Evolutionary conservation across 2,329 filamentous ascomycete species (phyloP).

Genomic region (Colletotrichum chlorophyti): DNA sequence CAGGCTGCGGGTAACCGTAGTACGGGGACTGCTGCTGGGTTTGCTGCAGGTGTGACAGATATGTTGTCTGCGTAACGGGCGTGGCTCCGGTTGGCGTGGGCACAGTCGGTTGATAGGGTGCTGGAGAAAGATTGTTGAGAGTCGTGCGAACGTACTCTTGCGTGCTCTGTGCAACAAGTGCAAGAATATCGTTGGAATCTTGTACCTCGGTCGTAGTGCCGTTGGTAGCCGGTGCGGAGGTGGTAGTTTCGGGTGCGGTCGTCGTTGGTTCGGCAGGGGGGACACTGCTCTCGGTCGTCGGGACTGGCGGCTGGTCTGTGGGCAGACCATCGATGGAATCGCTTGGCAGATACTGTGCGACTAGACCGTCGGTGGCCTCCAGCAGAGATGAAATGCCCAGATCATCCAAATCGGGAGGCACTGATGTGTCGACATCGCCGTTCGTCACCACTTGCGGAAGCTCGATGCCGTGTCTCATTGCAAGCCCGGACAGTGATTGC

Average conservation of each 20-base stretch:
- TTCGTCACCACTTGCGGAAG: slow-evolving; percentile 39
- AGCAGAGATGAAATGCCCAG: slow-evolving; percentile 46
- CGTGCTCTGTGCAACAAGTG: slow-evolving; percentile 51
- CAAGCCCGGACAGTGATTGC: slow-evolving; percentile 41
- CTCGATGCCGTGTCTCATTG: slow-evolving; percentile 42
- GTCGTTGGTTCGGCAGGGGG: slow-evolving; percentile 15
- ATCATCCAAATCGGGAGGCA: slow-evolving; percentile 44
- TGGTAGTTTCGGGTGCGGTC: slow-evolving; percentile 9
- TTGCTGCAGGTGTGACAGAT: slow-evolving; percentile 46
- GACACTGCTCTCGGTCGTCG: slow-evolving; percentile 26
- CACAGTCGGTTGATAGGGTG: slow-evolving; percentile 50
- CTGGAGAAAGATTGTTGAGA: slow-evolving; percentile 48
- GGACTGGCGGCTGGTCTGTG: slow-evolving; percentile 19
- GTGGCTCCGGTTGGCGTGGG: slow-evolving; percentile 40
- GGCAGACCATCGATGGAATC: slow-evolving; percentile 31
- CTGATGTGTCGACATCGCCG: slow-evolving; percentile 35
- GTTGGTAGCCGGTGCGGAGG: slow-evolving; percentile 30
- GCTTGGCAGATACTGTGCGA: slow-evolving; percentile 47
- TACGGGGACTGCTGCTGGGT: slow-evolving; percentile 33
- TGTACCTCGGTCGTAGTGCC: slow-evolving; percentile 36
- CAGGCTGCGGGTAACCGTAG: slow-evolving; percentile 29
- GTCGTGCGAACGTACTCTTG: slow-evolving; percentile 53
- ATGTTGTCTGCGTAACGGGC: slow-evolving; percentile 43
- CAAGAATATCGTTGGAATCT: slow-evolving; percentile 51
- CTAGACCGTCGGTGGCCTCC: slow-evolving; percentile 48